These are phyloP conservation scores for Carex myosuroides DNA, from an alignment of 176 grass and related monocot genomes.

Conservation along the genomic window DNA sequence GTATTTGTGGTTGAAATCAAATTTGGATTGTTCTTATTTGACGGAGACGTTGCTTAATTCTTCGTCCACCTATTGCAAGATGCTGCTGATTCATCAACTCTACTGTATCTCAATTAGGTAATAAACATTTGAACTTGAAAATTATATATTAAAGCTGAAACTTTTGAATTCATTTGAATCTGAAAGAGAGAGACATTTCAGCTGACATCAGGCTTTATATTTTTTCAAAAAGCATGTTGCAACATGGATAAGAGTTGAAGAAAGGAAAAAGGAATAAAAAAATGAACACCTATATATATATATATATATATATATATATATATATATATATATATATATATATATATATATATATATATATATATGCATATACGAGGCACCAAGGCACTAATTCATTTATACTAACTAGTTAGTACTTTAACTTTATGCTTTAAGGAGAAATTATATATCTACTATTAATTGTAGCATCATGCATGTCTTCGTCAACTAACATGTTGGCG, in stretches of 20 bases:
- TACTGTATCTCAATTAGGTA: background rate
- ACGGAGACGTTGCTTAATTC: background rate
- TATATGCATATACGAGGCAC: background rate
- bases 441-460: background rate
- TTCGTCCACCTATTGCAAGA: background rate
- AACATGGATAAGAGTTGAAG: background rate
- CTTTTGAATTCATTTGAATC: constrained; percentile 15
- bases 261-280: background rate
- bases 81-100: constrained; percentile 2
- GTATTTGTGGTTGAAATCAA: constrained; percentile 16
- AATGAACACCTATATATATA: background rate
- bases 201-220: constrained; percentile 11
- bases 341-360: too few relatives aligned
- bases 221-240: background rate
- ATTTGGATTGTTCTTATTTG: constrained; percentile 18
- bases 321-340: background rate
- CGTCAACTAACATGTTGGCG: constrained; percentile 14
- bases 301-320: too few relatives aligned
- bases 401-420: background rate
- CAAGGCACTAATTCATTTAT: background rate
- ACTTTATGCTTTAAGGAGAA: background rate
- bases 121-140: background rate
- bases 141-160: background rate
- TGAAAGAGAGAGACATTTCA: background rate
- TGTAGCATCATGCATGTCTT: constrained; percentile 17